Evolutionary conservation across 1,284 basidiomycete species (phyloP), one percentile per base, ranked within the genome.

Genomic region (Moesziomyces parantarcticus): DNA sequence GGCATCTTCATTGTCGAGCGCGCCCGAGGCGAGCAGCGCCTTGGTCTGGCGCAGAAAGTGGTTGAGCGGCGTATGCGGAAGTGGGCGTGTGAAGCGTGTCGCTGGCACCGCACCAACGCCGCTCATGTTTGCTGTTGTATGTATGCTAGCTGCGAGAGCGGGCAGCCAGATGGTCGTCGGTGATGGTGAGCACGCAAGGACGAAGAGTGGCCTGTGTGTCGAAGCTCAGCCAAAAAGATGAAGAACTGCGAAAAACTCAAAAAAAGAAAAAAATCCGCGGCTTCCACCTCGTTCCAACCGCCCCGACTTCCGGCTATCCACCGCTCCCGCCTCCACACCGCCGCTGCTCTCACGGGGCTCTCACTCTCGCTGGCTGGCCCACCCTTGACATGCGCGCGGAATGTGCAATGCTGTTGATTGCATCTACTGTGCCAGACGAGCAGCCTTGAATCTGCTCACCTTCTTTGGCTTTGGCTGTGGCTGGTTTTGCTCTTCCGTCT

Each of bases 391-490:
- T n/a, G n/a, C n/a, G n/a, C n/a, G n/a, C n/a, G n/a, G n/a, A n/a
- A 7, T 44, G 14, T 22, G 36, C 18, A 21, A n/a, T 20, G 11
- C 23, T 5, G 2, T 11, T 10, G 42, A 34, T n/a, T 18, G 20
- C 26, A 23, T 66, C 51, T 36, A 61, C 43, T 54, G 50, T 21
- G 36, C 65, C 65, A 65, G 65, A 18, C 71, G 58, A 55, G 67
- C 41, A 49, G 72, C 72, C 45, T 75, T 75, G 58, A 75, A 75
- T 5, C 72, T 55, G 22, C 50, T 56, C 21, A 75, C 59, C 50
- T 70, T 75, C 47, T 70, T 70, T 4, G 63, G 55, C 50, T 65
- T 58, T 14, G 20, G 26, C 39, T 41, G 47, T 21, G 26, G n/a
- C 46, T 22, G 11, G n/a, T 8, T 18, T 41, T 22, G 11, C 23